phyloP scores from a whole-genome alignment of 768 basidiomycete species.

The Glaciozyma antarctica region DNA sequence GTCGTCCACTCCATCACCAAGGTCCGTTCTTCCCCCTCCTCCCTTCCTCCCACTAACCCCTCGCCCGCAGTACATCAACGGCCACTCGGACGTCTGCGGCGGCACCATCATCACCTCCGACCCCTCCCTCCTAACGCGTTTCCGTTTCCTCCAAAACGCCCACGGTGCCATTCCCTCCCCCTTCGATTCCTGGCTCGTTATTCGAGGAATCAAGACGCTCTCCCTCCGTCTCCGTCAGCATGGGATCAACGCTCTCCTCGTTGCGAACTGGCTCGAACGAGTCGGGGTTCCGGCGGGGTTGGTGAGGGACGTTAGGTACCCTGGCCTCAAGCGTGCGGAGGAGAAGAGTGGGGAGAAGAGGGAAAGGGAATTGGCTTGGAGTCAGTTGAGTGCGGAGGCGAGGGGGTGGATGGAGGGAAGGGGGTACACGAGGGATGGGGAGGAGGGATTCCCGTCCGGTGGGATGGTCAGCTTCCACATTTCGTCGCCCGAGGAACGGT shows the following conservation, averaged over 20 bases:
- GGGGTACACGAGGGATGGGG: constrained; percentile 16
- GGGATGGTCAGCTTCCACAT: constrained; percentile 78
- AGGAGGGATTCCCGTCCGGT: constrained; percentile 70
- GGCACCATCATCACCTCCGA: constrained; percentile 59
- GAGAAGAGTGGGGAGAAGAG: constrained; percentile 48
- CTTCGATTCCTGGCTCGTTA: constrained; percentile 81
- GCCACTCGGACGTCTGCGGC: constrained; percentile 88
- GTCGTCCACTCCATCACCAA: constrained; percentile 65
- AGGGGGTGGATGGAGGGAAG: constrained; percentile 34
- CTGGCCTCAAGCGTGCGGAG: constrained; percentile 52
- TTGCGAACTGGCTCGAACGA: constrained; percentile 57
- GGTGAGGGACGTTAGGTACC: constrained; percentile 76
- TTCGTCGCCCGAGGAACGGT: constrained; percentile 39
- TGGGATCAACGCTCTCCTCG: constrained; percentile 65
- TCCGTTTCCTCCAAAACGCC: constrained; percentile 85
- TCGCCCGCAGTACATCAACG: constrained; percentile 48
- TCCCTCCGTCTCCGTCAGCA: constrained; percentile 78
- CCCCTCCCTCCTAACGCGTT: constrained; percentile 49
- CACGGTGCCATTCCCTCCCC: constrained; percentile 74
- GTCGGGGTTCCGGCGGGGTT: constrained; percentile 41
- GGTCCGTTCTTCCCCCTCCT: constrained; percentile 43
- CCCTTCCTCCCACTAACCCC: no score
- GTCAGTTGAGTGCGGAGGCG: constrained; percentile 33
- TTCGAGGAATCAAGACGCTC: constrained; percentile 84
- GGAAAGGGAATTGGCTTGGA: constrained; percentile 36